Evolutionary conservation across 306 rosid species (phyloP).

Genomic region (Dalbergia oliveri): DNA sequence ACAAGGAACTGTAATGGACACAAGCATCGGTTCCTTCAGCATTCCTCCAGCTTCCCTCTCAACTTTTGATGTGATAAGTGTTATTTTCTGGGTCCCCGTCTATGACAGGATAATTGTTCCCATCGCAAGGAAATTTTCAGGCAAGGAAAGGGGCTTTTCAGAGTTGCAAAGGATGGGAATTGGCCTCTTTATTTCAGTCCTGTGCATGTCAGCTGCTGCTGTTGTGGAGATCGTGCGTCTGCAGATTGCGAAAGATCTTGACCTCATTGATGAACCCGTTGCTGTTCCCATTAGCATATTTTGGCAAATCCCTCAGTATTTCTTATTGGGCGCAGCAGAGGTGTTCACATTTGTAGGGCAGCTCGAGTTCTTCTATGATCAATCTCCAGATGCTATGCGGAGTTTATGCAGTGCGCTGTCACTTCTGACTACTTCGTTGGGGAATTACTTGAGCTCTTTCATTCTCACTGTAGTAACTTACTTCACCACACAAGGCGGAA

Average conservation of each 20-base stretch:
- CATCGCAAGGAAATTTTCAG: conserved; percentile 77
- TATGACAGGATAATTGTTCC: conserved; percentile 87
- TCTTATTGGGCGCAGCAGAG: conserved; percentile 91
- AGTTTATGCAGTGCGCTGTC: conserved; percentile 94
- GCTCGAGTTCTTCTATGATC: conserved; percentile 95
- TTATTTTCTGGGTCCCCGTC: conserved; percentile 90
- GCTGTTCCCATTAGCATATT: conserved; percentile 78
- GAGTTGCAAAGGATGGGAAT: conserved; percentile 97
- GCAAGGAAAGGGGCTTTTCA: conserved; percentile 88
- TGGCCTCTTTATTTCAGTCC: conserved; percentile 80
- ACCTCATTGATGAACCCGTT: conserved; percentile 62
- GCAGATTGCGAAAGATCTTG: conserved; percentile 73
- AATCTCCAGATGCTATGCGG: conserved; percentile 97
- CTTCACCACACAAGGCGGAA: conserved; percentile 72
- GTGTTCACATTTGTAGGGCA: conserved; percentile 87
- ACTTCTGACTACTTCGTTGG: conserved; percentile 78
- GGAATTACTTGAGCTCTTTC: conserved; percentile 88
- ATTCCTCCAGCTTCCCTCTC: conserved; percentile 97
- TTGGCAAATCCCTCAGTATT: conserved; percentile 93
- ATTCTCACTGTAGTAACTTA: conserved; percentile 84
- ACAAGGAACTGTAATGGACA: conserved; percentile 91
- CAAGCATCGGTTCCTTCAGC: conserved; percentile 76
- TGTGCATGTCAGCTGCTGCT: conserved; percentile 98
- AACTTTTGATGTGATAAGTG: conserved; percentile 77
- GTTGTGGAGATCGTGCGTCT: conserved; percentile 75